phyloP scores from a whole-genome alignment of 2,329 filamentous ascomycete genomes.

The Ustulina deusta region DNA sequence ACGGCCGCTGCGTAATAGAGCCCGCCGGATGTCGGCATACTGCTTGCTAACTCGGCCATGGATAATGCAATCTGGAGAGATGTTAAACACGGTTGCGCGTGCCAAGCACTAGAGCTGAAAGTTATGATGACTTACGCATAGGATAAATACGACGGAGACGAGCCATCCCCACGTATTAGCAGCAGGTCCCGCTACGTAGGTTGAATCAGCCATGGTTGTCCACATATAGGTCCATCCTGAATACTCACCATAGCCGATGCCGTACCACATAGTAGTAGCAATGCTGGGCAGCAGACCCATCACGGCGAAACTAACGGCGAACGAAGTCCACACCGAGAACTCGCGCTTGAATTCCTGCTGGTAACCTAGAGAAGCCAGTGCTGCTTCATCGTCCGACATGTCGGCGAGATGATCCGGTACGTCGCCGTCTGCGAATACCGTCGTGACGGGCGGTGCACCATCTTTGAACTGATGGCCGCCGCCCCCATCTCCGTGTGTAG shows the following conservation, averaged over 20 bases:
- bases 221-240: background rate
- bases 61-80: constrained; percentile 63
- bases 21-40: constrained; percentile 79
- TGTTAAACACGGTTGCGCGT: constrained; percentile 7
- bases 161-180: constrained; percentile 84
- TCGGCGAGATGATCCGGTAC: constrained; percentile 46
- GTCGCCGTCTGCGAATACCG: constrained; percentile 46
- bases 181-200: constrained; percentile 48
- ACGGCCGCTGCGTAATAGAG: constrained; percentile 81
- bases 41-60: constrained; percentile 78
- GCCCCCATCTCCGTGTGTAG: constrained; percentile 57
- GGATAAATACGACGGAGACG: constrained; percentile 77
- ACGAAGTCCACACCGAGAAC: constrained; percentile 79
- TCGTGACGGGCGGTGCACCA: constrained; percentile 45
- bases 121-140: constrained; percentile 62
- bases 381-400: constrained; percentile 66
- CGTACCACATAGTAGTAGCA: constrained; percentile 78
- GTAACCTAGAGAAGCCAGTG: constrained; percentile 70
- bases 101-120: background rate
- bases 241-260: constrained; percentile 61
- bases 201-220: constrained; percentile 27
- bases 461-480: constrained; percentile 19
- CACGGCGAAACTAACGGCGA: constrained; percentile 80
- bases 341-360: constrained; percentile 69
- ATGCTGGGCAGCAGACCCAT: constrained; percentile 78